These are phyloP conservation scores for Dillenia suffruticosa DNA, from an alignment of 164 flowering plant species.

Conservation along the genomic window DNA sequence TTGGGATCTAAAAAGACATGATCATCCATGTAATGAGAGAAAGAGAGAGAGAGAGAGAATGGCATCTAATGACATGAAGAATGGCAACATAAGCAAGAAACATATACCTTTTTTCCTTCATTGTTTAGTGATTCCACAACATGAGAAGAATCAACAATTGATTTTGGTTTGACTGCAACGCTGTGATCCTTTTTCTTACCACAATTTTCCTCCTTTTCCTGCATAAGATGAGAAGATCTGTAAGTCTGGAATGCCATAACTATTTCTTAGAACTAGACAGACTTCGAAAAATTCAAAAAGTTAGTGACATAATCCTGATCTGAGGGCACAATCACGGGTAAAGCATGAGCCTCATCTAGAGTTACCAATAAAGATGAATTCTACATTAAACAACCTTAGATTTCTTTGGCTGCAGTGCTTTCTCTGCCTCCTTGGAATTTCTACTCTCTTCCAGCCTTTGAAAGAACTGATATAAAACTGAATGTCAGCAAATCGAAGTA, in stretches of 20 bases:
- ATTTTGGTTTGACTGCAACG: constrained; percentile 27
- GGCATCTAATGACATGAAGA: neutral
- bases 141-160: constrained; percentile 21
- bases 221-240: constrained; percentile 10
- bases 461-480: constrained; percentile 31
- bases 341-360: too few relatives aligned
- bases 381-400: constrained; percentile 31
- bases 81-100: constrained; percentile 3
- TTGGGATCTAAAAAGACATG: constrained; percentile 38
- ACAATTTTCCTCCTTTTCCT: constrained; percentile 36
- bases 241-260: too few relatives aligned
- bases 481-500: too few relatives aligned
- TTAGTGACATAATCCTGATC: too few relatives aligned
- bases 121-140: constrained; percentile 21
- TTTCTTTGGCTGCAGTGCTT: constrained; percentile 28
- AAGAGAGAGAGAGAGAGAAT: too few relatives aligned
- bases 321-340: too few relatives aligned
- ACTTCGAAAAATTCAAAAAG: too few relatives aligned
- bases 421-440: constrained; percentile 40
- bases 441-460: constrained; percentile 60
- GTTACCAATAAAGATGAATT: too few relatives aligned
- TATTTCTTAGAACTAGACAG: too few relatives aligned
- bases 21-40: too few relatives aligned
- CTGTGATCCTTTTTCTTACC: constrained; percentile 25
- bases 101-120: constrained; percentile 33